These are phyloP conservation scores for Erigeron philadelphicus DNA, from an alignment of 140 eudicot species.

Conservation along the genomic window DNA sequence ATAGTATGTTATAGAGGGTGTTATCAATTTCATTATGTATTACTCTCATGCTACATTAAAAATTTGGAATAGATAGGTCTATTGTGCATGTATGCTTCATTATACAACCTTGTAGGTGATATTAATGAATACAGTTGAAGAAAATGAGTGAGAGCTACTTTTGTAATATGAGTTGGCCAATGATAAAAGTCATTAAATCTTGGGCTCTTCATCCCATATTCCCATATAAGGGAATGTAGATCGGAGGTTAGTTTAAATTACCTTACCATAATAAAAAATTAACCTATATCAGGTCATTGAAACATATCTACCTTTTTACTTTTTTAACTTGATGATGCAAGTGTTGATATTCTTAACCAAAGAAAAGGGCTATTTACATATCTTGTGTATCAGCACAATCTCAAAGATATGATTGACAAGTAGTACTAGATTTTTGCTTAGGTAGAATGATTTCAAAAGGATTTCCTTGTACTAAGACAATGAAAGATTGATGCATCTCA, in stretches of 20 bases:
- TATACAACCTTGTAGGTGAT: background rate
- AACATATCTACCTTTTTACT: conserved; percentile 11
- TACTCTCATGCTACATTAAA: too few relatives aligned
- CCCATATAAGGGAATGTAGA: background rate
- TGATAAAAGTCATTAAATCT: conserved; percentile 10
- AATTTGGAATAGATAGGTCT: too few relatives aligned
- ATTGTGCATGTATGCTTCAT: background rate
- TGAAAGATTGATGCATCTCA: conserved; percentile 27
- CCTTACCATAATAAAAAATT: too few relatives aligned
- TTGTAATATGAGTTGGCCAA: conserved; percentile 16
- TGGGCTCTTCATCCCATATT: conserved; percentile 18
- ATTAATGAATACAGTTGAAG: background rate
- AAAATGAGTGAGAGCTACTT: conserved; percentile 13
- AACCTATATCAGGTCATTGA: background rate
- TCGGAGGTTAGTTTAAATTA: background rate
- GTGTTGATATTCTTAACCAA: conserved; percentile 23
- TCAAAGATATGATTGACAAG: conserved; percentile 30
- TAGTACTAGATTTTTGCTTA: conserved; percentile 38
- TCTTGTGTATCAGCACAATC: conserved; percentile 28
- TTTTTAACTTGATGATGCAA: conserved; percentile 18
- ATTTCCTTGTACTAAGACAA: conserved; percentile 25
- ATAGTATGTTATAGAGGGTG: too few relatives aligned
- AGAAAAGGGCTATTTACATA: conserved; percentile 1
- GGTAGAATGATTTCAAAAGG: conserved; percentile 31
- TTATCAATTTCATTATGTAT: too few relatives aligned